phyloP scores from a whole-genome alignment of 805 yeast genomes.

The Saccharomycopsis fibuligera region DNA sequence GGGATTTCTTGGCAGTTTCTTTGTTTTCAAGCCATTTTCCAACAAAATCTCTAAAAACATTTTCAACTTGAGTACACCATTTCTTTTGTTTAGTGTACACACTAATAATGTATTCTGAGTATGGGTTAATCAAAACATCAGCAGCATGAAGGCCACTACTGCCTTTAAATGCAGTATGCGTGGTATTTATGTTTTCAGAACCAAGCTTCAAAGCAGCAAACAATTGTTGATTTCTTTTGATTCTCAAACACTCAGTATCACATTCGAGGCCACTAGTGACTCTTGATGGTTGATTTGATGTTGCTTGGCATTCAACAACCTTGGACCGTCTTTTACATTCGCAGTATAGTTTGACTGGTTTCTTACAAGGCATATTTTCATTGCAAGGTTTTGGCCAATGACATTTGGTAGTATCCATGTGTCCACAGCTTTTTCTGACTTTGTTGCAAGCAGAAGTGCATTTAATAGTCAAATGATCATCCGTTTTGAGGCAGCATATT shows the following conservation, averaged over 20 bases:
- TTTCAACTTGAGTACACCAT: constrained; percentile 69
- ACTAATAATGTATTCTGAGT: constrained; percentile 40
- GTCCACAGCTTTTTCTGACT: constrained; percentile 54
- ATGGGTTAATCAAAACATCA: constrained; percentile 28
- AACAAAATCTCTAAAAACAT: constrained; percentile 43
- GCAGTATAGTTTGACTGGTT: constrained; percentile 47
- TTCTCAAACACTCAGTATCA: constrained; percentile 61
- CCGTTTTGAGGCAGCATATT: constrained; percentile 48
- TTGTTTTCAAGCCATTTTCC: constrained; percentile 18
- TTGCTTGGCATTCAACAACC: constrained; percentile 51
- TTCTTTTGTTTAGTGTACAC: constrained; percentile 47
- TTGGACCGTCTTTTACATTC: constrained; percentile 53
- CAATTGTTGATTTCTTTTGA: constrained; percentile 53
- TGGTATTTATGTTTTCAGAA: constrained; percentile 20
- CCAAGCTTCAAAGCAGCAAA: constrained; percentile 52
- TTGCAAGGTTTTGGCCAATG: constrained; percentile 53
- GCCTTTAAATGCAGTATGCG: constrained; percentile 20
- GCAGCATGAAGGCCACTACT: constrained; percentile 23
- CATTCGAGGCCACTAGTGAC: constrained; percentile 42
- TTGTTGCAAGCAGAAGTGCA: constrained; percentile 60
- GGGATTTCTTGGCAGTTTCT: constrained; percentile 33
- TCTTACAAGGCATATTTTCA: constrained; percentile 47
- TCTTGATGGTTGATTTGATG: constrained; percentile 23
- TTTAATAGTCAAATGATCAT: constrained; percentile 44
- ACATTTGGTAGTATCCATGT: constrained; percentile 56